Evolutionary conservation across 2,329 filamentous ascomycete genomes (phyloP).

Genomic region (Aureobasidium sp.): DNA sequence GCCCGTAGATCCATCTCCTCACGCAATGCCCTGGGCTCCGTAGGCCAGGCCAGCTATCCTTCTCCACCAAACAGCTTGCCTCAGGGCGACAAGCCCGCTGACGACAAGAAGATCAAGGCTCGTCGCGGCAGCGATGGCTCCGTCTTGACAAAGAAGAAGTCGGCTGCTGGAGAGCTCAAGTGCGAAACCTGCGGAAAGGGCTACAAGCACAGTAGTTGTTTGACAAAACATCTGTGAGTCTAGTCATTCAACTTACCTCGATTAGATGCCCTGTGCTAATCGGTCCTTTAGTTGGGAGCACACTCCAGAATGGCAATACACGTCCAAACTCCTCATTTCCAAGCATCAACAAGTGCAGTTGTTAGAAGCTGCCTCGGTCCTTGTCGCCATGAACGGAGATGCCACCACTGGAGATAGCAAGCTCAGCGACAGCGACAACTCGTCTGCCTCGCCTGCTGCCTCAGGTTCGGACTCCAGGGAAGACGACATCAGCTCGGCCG

Average conservation of each 20-base stretch:
- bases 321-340: slow-evolving; percentile 94
- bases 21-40: slow-evolving; percentile 45
- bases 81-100: slow-evolving; percentile 36
- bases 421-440: slow-evolving; percentile 69
- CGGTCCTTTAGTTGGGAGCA: slow-evolving; percentile 83
- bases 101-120: slow-evolving; percentile 37
- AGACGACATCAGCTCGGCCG: slow-evolving; percentile 73
- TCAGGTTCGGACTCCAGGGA: slow-evolving; percentile 69
- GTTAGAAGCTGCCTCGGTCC: slow-evolving; percentile 90
- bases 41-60: slow-evolving; percentile 51
- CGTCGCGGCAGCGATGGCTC: slow-evolving; percentile 78
- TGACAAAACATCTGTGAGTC: slow-evolving; percentile 99
- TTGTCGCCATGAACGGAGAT: slow-evolving; percentile 78
- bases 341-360: slow-evolving; percentile 99
- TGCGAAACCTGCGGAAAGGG: slow-evolving; percentile 98
- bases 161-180: slow-evolving; percentile 75
- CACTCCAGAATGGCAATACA: slow-evolving; percentile 94
- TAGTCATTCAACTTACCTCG: slow-evolving; percentile 36
- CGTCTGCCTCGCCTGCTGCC: slow-evolving; percentile 72
- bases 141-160: slow-evolving; percentile 69
- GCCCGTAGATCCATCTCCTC: slow-evolving; percentile 52
- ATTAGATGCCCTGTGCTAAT: background rate
- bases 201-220: slow-evolving; percentile 99
- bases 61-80: slow-evolving; percentile 64
- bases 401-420: slow-evolving; percentile 58